These are phyloP conservation scores for Candida sonorensis DNA, from an alignment of 805 yeast species.

Conservation along the genomic window DNA sequence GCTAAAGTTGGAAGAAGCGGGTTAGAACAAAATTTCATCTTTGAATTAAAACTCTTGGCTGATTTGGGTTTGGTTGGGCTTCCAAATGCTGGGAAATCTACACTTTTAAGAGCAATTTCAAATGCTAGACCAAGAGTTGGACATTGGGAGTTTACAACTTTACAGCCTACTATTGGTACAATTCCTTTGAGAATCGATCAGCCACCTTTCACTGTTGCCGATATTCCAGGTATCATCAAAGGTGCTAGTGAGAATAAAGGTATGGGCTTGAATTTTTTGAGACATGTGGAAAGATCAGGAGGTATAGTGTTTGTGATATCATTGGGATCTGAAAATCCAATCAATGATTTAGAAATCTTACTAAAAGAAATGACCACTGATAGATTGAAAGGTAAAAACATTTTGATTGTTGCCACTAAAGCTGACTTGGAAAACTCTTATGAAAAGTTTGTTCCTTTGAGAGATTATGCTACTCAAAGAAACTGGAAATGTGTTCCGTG, in stretches of 20 bases:
- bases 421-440: conserved; percentile 67
- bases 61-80: conserved; percentile 92
- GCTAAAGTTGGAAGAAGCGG: conserved; percentile 75
- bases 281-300: conserved; percentile 88
- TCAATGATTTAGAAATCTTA: conserved; percentile 54
- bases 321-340: conserved; percentile 61
- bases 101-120: conserved; percentile 78
- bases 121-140: conserved; percentile 89
- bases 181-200: conserved; percentile 58
- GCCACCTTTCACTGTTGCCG: conserved; percentile 85
- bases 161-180: conserved; percentile 90
- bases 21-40: conserved; percentile 55
- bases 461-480: conserved; percentile 33
- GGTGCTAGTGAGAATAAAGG: conserved; percentile 86
- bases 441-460: conserved; percentile 40
- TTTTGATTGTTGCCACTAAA: conserved; percentile 85
- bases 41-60: conserved; percentile 84
- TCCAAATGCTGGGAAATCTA: conserved; percentile 96
- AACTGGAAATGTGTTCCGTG: conserved; percentile 76
- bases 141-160: conserved; percentile 94
- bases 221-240: conserved; percentile 90
- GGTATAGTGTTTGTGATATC: conserved; percentile 85
- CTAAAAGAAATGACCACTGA: conserved; percentile 65
- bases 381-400: conserved; percentile 52
- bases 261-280: conserved; percentile 85